Percentiles rank a stretch among this genome's conserved stretches.
phyloP scores from a whole-genome alignment of 495 filamentous ascomycete genomes.

The Tuber indicum region DNA sequence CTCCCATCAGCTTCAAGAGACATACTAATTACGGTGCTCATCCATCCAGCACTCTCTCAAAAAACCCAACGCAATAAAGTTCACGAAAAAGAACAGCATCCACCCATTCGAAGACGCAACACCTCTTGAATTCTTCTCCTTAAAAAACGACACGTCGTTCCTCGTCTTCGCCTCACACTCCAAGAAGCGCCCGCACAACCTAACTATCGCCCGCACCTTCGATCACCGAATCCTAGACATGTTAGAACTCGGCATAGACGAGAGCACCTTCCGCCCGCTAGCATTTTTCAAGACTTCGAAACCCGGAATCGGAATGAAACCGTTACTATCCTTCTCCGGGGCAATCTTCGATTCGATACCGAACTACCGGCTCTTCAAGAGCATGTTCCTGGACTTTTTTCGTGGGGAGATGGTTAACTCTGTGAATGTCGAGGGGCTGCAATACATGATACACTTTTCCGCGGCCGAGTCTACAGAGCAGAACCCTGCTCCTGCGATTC shows the following conservation, averaged over 20 bases:
- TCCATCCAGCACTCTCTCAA: conserved; percentile 57
- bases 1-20: background rate
- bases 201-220: conserved; percentile 80
- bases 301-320: conserved; percentile 73
- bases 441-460: conserved; percentile 75
- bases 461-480: conserved; percentile 62
- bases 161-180: conserved; percentile 71
- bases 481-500: conserved; percentile 59
- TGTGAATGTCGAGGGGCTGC: conserved; percentile 89
- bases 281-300: conserved; percentile 76
- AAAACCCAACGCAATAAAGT: conserved; percentile 69
- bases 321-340: conserved; percentile 80
- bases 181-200: conserved; percentile 87
- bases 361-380: conserved; percentile 75
- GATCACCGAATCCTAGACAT: conserved; percentile 83
- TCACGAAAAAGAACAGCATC: conserved; percentile 89
- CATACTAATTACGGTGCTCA: background rate
- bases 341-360: conserved; percentile 73
- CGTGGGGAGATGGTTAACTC: conserved; percentile 64
- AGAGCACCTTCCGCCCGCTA: conserved; percentile 54
- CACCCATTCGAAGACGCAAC: conserved; percentile 88
- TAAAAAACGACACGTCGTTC: conserved; percentile 86
- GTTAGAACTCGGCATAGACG: conserved; percentile 75
- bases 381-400: conserved; percentile 84
- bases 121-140: conserved; percentile 82